Evolutionary conservation across 176 grass and related monocot genomes (phyloP), one percentile per base, ranked within the genome.

Genomic region (Paspalum vaginatum): DNA sequence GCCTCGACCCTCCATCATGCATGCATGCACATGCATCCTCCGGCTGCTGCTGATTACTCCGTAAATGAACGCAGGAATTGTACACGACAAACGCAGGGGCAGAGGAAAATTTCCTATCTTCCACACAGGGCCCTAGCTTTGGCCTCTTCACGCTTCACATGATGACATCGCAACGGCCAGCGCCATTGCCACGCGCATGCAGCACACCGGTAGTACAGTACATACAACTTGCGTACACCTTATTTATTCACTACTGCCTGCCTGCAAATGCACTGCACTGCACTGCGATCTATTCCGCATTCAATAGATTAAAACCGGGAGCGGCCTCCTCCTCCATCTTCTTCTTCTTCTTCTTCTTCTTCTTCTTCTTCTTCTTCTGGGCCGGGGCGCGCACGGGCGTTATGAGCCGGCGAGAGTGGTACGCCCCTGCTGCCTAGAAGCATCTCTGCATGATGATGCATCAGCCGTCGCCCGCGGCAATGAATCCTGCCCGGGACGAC

Each of bases 381-480:
- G n/a, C n/a, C n/a, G 39, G 67, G 63, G 67, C 76, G 79, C 49
- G 22, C 57, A 60, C 22, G 24, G 58, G 24, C 1, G 58, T 61
- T 61, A 61, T 61, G 10, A 61, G 0, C 10, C 9, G 56, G 9
- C 4, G 6, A 13, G 10, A 10, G 56, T 12, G 51, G 51, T 53
- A 18, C 18, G 7, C 54, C 18, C 53, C 50, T 1, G 47, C 51
- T 17, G 6, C n/a, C n/a, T n/a, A n/a, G n/a, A n/a, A n/a, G n/a
- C n/a, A n/a, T n/a, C n/a, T n/a, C n/a, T n/a, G n/a, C n/a, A n/a
- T n/a, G n/a, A n/a, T 6, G 43, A 39, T 27, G 6, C 56, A 57
- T 86, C 83, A 78, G 45, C 76, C 85, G 74, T 85, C n/a, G n/a
- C n/a, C 89, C 37, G 72, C 62, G 21, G 81, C 65, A 81, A 70